Evolutionary conservation across 2,329 filamentous ascomycete species (phyloP), one percentile per base, ranked within the genome.

Genomic region (Cladosporium sp.): DNA sequence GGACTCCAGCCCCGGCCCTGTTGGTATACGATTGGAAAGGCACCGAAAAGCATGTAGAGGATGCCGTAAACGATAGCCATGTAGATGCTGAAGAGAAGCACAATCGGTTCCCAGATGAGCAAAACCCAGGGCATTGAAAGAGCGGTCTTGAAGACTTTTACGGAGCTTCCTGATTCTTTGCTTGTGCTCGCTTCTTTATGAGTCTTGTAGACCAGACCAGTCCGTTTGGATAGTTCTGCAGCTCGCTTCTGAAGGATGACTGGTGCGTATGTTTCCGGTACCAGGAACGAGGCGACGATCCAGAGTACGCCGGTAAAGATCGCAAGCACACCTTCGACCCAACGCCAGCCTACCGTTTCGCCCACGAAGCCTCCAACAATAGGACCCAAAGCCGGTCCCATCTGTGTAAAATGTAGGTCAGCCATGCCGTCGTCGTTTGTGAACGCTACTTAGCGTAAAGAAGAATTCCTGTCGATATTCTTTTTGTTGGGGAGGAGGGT

Each of bases 71-170:
- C 80, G 71, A 84, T 88, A 65, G 88, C 87, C 80, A 89, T 85
- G 78, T 91, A 91, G 29, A 91, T 80, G 40, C 84, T 85, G 2
- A 87, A 80, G 14, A 90, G 78, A 10, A 89, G 74, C 23, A 90
- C 86, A 68, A 91, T 91, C 2, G 89, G 89, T 73, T 92, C 89
- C 64, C 80, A 79, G 80, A 91, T 89, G 8, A 92, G 82, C 61
- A 92, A 82, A 53, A 89, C 80, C 87, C 89, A 90, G 1, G 90
- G 89, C 3, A 89, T 83, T 59, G 83, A 80, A n/a, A 90, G 79
- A 5, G 86, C 83, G 2, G 83, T 81, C 64, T 81, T 81, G 74
- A 89, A 84, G 46, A 85, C 68, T 46, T 75, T 70, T 18, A 53
- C 67, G 35, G 75, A 70, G 2, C 70, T 73, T 14, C 68, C 71